These are phyloP conservation scores for Tulasnella sp. DNA, from an alignment of 768 basidiomycete species.

Conservation along the genomic window DNA sequence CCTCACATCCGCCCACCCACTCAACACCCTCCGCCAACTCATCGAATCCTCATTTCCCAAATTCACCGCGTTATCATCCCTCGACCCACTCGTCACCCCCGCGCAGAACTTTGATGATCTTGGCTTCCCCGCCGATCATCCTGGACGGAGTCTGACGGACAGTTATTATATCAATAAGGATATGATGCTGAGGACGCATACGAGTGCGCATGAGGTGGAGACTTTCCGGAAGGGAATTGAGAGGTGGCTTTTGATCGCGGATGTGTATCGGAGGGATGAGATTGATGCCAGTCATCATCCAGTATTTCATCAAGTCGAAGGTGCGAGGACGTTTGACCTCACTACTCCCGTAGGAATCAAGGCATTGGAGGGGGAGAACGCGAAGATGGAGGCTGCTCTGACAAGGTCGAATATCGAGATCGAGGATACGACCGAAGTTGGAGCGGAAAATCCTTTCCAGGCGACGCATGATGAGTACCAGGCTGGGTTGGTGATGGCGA, in stretches of 20 bases:
- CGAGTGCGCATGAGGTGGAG: constrained; percentile 96
- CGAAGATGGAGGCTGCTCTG: constrained; percentile 46
- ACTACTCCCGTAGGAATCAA: constrained; percentile 37
- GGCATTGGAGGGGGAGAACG: constrained; percentile 58
- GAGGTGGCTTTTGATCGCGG: constrained; percentile 85
- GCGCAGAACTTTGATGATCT: constrained; percentile 94
- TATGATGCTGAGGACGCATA: constrained; percentile 93
- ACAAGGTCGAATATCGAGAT: constrained; percentile 69
- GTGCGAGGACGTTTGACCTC: constrained; percentile 61
- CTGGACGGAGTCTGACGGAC: constrained; percentile 81
- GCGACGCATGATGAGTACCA: constrained; percentile 60
- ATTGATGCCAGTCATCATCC: constrained; percentile 96
- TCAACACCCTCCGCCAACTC: constrained; percentile 70
- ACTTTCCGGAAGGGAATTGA: constrained; percentile 63
- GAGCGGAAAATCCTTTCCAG: constrained; percentile 72
- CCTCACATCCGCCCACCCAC: constrained; percentile 65
- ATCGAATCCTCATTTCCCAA: constrained; percentile 77
- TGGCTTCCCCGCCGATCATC: constrained; percentile 87
- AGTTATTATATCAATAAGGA: constrained; percentile 90
- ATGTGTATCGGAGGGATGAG: constrained; percentile 96
- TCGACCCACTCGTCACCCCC: constrained; percentile 84
- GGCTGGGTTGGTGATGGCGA: constrained; percentile 63
- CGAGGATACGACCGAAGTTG: constrained; percentile 70
- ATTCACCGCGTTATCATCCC: constrained; percentile 61
- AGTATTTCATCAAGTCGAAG: constrained; percentile 98